Percentiles rank a stretch among this genome's conserved stretches.
These are phyloP conservation scores for Lantana camara DNA, from an alignment of 257 asterid species.

Conservation along the genomic window DNA sequence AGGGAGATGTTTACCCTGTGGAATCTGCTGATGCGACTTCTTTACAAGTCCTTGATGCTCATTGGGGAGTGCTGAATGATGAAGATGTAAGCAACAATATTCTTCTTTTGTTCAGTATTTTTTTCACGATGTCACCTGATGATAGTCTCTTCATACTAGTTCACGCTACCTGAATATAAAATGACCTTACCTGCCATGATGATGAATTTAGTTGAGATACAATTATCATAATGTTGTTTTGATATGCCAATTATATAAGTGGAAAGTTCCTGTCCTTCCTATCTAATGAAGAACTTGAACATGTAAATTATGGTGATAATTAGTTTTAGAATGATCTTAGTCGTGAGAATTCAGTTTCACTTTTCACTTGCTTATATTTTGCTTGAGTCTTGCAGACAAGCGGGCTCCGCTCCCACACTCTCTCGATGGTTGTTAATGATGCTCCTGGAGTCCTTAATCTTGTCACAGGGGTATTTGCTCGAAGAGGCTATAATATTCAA, in stretches of 20 bases:
- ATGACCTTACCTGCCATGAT: constrained; percentile 12
- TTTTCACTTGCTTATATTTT: constrained; percentile 27
- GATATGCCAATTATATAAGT: constrained; percentile 11
- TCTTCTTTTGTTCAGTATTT: constrained; percentile 1
- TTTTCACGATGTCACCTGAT: constrained; percentile 5
- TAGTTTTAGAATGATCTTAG: constrained; percentile 11
- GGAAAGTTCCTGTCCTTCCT: background rate
- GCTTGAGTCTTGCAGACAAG: constrained; percentile 59
- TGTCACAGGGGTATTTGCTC: constrained; percentile 90
- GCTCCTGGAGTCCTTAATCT: constrained; percentile 96
- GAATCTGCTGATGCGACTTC: constrained; percentile 57
- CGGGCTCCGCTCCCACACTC: constrained; percentile 94
- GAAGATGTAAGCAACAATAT: constrained; percentile 69
- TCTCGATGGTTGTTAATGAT: constrained; percentile 92
- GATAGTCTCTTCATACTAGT: constrained; percentile 10
- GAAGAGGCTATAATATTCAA: constrained; percentile 97
- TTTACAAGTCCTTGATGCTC: constrained; percentile 95
- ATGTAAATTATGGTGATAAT: background rate
- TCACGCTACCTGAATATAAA: background rate
- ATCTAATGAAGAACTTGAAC: constrained; percentile 15
- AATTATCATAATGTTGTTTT: constrained; percentile 10
- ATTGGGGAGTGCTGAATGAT: constrained; percentile 95
- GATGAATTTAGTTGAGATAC: background rate
- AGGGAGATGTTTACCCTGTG: constrained; percentile 99
- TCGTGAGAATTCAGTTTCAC: constrained; percentile 7